Conservation (phyloP, 768 basidiomycete species). For the Suillus tomentosus region DNA sequence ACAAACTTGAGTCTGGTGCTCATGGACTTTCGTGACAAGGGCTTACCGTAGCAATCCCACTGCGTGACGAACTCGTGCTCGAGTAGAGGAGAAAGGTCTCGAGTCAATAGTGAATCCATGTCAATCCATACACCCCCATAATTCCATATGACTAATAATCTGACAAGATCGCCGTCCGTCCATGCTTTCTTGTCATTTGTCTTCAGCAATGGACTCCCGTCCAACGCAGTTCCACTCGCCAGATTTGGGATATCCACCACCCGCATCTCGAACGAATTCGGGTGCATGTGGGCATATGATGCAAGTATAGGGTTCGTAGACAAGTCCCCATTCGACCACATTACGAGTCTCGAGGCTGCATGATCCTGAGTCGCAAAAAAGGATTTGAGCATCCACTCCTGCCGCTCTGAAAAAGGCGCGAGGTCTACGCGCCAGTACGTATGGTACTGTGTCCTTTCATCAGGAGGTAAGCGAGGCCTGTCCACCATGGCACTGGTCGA, state of each 20-base stretch:
- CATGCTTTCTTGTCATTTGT: slow-evolving; percentile 80
- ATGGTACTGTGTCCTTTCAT: slow-evolving; percentile 71
- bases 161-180: slow-evolving; percentile 93
- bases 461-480: slow-evolving; percentile 23
- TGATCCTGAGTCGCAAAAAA: slow-evolving; percentile 92
- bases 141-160: slow-evolving; percentile 85
- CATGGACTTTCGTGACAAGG: not conserved
- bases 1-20: not conserved
- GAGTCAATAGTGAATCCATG: slow-evolving; percentile 92
- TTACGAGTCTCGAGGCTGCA: slow-evolving; percentile 59
- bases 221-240: slow-evolving; percentile 76
- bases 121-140: slow-evolving; percentile 96
- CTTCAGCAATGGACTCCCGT: slow-evolving; percentile 61
- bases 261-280: slow-evolving; percentile 69
- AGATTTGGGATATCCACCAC: slow-evolving; percentile 67
- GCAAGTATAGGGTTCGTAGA: slow-evolving; percentile 55
- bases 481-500: slow-evolving; percentile 10
- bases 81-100: slow-evolving; percentile 82
- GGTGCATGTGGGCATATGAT: slow-evolving; percentile 61
- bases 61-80: slow-evolving; percentile 98
- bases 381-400: slow-evolving; percentile 90
- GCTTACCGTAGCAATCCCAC: slow-evolving; percentile 96
- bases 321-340: slow-evolving; percentile 93
- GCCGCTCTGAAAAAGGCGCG: slow-evolving; percentile 74
- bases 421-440: slow-evolving; percentile 95